Base-by-base conservation (phyloP, 768 basidiomycete species). In the Tulasnella sp. region DNA sequence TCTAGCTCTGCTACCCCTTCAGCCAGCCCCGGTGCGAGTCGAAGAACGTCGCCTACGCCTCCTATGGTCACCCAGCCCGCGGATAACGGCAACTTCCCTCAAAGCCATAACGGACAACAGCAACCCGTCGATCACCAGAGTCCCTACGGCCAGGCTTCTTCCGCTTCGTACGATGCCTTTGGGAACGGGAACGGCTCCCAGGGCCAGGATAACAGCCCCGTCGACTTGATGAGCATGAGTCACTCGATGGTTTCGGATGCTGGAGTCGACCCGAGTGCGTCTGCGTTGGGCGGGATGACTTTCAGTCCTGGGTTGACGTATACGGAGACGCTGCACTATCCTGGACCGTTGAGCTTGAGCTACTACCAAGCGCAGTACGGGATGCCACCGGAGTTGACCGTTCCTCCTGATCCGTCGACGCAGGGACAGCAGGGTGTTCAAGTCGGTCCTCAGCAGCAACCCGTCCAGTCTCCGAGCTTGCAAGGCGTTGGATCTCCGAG, bases 21-120 rank as follows among this genome's bases (percentile, higher is more conserved):
- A 7, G 91, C 89, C 3, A 91, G 90, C 80, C 92, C 91, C 0
- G 91, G 89, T 19, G 89, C 89, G 36, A 91, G 90, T 81, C 89
- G 91, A 14, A 90, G 92, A 22, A 85, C 91, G 17, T 93, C 92
- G 2, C 92, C 92, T 67, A 85, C 76, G 38, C 76, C 76, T 31
- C 74, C 77, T 49, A 76, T 49, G 52, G 70, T 45, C 45, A 36
- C 74, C 39, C 72, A 72, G 42, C 40, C 72, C 49, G 58, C 58
- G 58, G 58, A 64, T 64, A 45, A 45, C 38, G 72, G 72, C 40
- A 73, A 73, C 72, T 42, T 42, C 69, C 22, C 37, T 70, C 72
- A 73, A 45, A 19, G 5, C 17, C 40, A 42, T 38, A 45, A 73
- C 54, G 42, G 42, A 3, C 49, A 49, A n/a, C 36, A 74, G 31